A percentile compares a stretch with the other conserved stretches of the same genome.
phyloP scores from a whole-genome alignment of 345 rosid genomes.

The Gossypium raimondii region DNA sequence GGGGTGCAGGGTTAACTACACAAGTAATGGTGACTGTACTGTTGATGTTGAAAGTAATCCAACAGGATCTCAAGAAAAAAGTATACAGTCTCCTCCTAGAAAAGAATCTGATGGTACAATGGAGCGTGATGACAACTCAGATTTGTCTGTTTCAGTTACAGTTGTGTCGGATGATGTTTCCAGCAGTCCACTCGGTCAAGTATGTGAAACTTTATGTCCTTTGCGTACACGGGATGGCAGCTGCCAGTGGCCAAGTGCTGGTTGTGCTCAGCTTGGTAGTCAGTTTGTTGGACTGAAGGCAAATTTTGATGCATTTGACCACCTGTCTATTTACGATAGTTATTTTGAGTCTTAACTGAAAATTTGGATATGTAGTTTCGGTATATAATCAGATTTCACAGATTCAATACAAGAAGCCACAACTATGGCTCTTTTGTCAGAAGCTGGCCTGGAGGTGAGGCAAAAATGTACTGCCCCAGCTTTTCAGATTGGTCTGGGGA shows the following conservation, averaged over 20 bases:
- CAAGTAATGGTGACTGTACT: conserved; percentile 52
- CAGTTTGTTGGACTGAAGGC: conserved; percentile 83
- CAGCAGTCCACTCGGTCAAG: conserved; percentile 32
- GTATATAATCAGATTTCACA: neutral
- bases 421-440: neutral
- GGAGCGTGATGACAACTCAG: conserved; percentile 40
- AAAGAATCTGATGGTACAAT: conserved; percentile 26
- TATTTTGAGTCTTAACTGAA: conserved; percentile 61
- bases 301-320: conserved; percentile 84
- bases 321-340: conserved; percentile 65
- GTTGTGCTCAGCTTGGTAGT: conserved; percentile 75
- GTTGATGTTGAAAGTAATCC: conserved; percentile 49
- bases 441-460: conserved; percentile 3
- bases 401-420: neutral
- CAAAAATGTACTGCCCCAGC: conserved; percentile 18
- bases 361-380: neutral
- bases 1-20: conserved; percentile 82
- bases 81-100: conserved; percentile 26
- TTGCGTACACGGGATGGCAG: conserved; percentile 63
- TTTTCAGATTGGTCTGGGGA: conserved; percentile 20
- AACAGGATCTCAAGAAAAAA: conserved; percentile 25
- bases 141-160: conserved; percentile 59
- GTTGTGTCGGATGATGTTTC: conserved; percentile 48
- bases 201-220: conserved; percentile 74
- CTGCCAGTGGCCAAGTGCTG: conserved; percentile 89